phyloP scores from a whole-genome alignment of 78 protist species.

The Pigoraptor vietnamica region DNA sequence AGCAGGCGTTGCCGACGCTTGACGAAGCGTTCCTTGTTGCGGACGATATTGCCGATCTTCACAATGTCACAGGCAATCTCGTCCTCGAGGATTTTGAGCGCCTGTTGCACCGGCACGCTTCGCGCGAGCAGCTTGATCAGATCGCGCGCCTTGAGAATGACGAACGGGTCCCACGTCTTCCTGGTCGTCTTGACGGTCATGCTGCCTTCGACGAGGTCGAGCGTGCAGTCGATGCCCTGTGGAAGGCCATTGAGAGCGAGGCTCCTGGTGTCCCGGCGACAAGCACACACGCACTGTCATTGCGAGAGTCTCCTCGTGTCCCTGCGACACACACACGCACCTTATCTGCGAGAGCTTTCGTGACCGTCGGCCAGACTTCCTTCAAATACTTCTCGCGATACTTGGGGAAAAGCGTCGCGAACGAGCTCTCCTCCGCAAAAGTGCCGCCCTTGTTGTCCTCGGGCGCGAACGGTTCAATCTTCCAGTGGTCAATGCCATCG shows the following conservation, averaged over 20 bases:
- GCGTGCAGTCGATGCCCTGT: slow-evolving; percentile 67
- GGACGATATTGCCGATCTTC: slow-evolving; percentile 62
- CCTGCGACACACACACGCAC: background rate
- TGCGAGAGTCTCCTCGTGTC: slow-evolving; percentile 26
- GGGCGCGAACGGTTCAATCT: slow-evolving; percentile 35
- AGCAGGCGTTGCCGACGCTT: slow-evolving; percentile 95
- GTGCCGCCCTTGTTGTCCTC: slow-evolving; percentile 34
- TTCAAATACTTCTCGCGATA: slow-evolving; percentile 83
- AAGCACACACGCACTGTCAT: slow-evolving; percentile 10
- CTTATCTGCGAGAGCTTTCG: slow-evolving; percentile 45
- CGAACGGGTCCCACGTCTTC: slow-evolving; percentile 96
- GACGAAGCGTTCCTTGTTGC: slow-evolving; percentile 84
- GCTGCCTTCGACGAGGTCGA: slow-evolving; percentile 90
- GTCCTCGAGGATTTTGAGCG: slow-evolving; percentile 71
- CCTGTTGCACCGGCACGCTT: slow-evolving; percentile 83
- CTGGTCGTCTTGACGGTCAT: slow-evolving; percentile 94
- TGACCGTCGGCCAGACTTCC: slow-evolving; percentile 80
- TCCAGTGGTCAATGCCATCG: slow-evolving; percentile 72
- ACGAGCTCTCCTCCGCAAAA: slow-evolving; percentile 62
- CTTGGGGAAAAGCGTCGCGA: slow-evolving; percentile 91
- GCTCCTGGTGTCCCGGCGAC: background rate
- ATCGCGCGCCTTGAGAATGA: slow-evolving; percentile 89
- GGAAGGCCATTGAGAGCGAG: too few relatives aligned
- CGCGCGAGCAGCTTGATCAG: slow-evolving; percentile 86
- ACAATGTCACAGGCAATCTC: slow-evolving; percentile 89